Conservation (phyloP, 1,139 yeast genomes). For the Magnusiomyces ingens region DNA sequence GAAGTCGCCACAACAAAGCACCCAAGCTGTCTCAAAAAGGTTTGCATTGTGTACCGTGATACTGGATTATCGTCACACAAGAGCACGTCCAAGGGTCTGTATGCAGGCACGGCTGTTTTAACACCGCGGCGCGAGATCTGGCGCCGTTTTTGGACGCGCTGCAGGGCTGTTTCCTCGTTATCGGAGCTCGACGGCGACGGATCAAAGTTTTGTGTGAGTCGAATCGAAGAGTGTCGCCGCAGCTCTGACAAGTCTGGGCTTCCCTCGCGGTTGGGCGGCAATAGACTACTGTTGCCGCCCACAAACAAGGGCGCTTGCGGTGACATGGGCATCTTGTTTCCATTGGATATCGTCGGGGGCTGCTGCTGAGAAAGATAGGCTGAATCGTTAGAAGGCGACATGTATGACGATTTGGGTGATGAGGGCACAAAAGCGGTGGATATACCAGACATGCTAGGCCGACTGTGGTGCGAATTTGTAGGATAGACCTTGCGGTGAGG, state of each 20-base stretch:
- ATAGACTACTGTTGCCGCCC: neutral
- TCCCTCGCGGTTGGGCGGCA: slow-evolving; percentile 23
- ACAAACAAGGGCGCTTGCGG: slow-evolving; percentile 7
- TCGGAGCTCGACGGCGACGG: slow-evolving; percentile 65
- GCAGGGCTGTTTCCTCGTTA: slow-evolving; percentile 54
- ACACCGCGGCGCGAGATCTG: slow-evolving; percentile 38
- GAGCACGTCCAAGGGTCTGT: slow-evolving; percentile 51
- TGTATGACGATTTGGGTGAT: slow-evolving; percentile 7
- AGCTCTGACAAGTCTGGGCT: slow-evolving; percentile 23
- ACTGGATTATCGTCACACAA: slow-evolving; percentile 86
- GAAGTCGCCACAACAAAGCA: slow-evolving; percentile 76
- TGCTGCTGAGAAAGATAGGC: neutral
- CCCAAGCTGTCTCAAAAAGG: slow-evolving; percentile 61
- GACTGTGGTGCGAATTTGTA: slow-evolving; percentile 4
- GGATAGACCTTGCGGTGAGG: slow-evolving; percentile 14
- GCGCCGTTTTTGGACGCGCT: slow-evolving; percentile 53
- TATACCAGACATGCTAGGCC: slow-evolving; percentile 11
- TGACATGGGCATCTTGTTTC: slow-evolving; percentile 8
- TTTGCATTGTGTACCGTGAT: slow-evolving; percentile 61
- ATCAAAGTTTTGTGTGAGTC: slow-evolving; percentile 36
- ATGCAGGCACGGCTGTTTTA: slow-evolving; percentile 23
- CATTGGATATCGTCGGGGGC: neutral
- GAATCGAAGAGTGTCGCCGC: slow-evolving; percentile 25
- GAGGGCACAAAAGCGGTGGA: slow-evolving; percentile 12
- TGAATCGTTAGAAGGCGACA: neutral